Evolutionary conservation across 108 stramenopile genomes (phyloP).

Genomic region (Schizochytrium sp.): DNA sequence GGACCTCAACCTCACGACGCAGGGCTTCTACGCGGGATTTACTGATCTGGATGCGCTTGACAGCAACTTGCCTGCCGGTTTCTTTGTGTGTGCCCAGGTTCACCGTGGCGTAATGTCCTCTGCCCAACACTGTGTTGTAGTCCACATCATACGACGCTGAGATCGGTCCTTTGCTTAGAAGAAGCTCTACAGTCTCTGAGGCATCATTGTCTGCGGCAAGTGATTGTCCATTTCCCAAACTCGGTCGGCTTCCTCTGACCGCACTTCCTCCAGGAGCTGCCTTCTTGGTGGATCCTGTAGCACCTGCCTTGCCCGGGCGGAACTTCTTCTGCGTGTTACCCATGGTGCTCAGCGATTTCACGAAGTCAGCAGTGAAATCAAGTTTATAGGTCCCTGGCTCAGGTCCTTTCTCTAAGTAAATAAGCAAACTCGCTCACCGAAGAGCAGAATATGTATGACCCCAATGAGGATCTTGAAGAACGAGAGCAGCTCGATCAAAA

Average conservation of each 20-base stretch:
- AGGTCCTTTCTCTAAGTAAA: too few species aligned
- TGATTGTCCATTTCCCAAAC: neutral
- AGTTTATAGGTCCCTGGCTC: too few species aligned
- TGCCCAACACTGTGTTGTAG: slow-evolving; percentile 44
- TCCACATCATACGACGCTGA: slow-evolving; percentile 9
- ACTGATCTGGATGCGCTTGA: slow-evolving; percentile 45
- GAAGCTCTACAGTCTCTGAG: slow-evolving; percentile 29
- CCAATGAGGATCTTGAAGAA: too few species aligned
- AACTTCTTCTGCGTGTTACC: slow-evolving; percentile 44
- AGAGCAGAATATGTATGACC: too few species aligned
- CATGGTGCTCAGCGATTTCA: neutral
- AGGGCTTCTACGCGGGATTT: slow-evolving; percentile 34
- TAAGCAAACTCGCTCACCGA: too few species aligned
- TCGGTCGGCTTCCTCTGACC: neutral
- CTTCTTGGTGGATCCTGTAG: neutral
- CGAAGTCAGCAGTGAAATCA: too few species aligned
- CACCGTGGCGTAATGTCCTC: slow-evolving; percentile 56
- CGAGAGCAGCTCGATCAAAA: too few species aligned
- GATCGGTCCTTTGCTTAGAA: slow-evolving; percentile 51
- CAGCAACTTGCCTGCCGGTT: slow-evolving; percentile 5
- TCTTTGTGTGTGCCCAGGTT: slow-evolving; percentile 25
- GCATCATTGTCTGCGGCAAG: neutral
- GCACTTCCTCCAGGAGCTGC: neutral
- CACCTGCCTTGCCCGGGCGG: slow-evolving; percentile 25
- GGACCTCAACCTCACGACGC: slow-evolving; percentile 26